Evolutionary conservation across 352 stramenopile genomes (phyloP).

Genomic region (Phytophthora vignae): DNA sequence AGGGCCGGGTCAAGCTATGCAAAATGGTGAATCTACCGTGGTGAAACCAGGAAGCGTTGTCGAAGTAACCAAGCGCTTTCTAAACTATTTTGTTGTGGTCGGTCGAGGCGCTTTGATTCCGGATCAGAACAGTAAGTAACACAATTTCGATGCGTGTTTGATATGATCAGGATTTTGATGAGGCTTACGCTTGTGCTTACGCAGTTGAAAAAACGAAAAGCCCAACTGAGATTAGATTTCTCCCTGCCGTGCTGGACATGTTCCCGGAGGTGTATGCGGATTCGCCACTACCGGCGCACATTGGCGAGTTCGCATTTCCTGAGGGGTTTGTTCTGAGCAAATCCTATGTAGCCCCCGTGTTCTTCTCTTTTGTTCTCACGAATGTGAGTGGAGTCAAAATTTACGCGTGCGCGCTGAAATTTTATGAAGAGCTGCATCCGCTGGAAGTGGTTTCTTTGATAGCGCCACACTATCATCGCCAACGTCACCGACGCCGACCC

Average conservation of each 20-base stretch:
- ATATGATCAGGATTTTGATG: constrained; percentile 6
- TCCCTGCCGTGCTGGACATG: constrained; percentile 66
- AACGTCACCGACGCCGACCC: constrained; percentile 38
- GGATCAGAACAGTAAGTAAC: constrained; percentile 70
- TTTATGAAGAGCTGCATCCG: constrained; percentile 84
- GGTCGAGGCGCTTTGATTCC: constrained; percentile 62
- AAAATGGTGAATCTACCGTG: constrained; percentile 40
- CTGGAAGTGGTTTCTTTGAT: constrained; percentile 83
- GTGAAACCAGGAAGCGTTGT: constrained; percentile 63
- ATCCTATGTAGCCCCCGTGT: constrained; percentile 62
- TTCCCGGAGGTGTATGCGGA: constrained; percentile 74
- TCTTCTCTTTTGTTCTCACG: constrained; percentile 89
- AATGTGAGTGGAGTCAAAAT: constrained; percentile 85
- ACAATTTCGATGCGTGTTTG: neutral
- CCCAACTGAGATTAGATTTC: constrained; percentile 75
- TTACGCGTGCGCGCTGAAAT: constrained; percentile 81
- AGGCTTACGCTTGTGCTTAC: neutral
- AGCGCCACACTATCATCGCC: constrained; percentile 55
- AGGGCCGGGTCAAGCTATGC: constrained; percentile 31
- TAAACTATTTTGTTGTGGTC: constrained; percentile 88
- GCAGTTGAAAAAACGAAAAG: constrained; percentile 79
- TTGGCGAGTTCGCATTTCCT: constrained; percentile 84
- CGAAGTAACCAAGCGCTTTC: constrained; percentile 81
- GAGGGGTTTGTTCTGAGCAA: constrained; percentile 74
- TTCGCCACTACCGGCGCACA: constrained; percentile 63